These are phyloP conservation scores for Drechslerella dactyloides DNA, from an alignment of 2,329 filamentous ascomycete genomes.

Conservation along the genomic window DNA sequence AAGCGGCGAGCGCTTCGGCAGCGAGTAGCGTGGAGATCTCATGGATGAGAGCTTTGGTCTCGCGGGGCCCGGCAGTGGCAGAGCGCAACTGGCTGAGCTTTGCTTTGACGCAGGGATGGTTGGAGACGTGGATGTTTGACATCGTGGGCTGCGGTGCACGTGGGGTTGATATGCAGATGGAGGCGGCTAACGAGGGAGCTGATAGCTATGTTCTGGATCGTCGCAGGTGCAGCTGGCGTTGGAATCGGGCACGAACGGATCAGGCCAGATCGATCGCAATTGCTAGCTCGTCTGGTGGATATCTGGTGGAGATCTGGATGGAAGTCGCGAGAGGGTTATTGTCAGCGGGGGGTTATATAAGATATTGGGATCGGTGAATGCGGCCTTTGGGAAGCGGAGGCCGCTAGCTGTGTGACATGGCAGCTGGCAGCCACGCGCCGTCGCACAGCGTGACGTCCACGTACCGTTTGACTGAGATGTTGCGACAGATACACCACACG, in stretches of 20 bases:
- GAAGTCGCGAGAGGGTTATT: background rate
- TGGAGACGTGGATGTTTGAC: slow-evolving; percentile 72
- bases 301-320: too few species aligned
- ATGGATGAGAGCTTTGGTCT: slow-evolving; percentile 81
- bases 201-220: slow-evolving; percentile 65
- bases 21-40: slow-evolving; percentile 84
- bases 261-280: too few species aligned
- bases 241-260: background rate
- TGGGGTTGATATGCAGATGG: background rate
- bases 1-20: slow-evolving; percentile 76
- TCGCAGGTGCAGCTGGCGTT: background rate
- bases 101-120: slow-evolving; percentile 81
- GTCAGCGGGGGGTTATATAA: background rate
- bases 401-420: background rate
- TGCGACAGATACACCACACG: background rate
- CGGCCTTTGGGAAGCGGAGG: background rate
- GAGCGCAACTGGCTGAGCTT: slow-evolving; percentile 92
- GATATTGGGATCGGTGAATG: background rate
- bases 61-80: slow-evolving; percentile 70
- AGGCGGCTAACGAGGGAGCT: background rate
- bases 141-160: slow-evolving; percentile 56
- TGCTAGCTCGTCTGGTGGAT: too few species aligned
- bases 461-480: background rate
- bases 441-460: background rate
- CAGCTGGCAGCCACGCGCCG: background rate